Evolutionary conservation across 108 stramenopile species (phyloP).

Genomic region (Nannochloropsis salina): DNA sequence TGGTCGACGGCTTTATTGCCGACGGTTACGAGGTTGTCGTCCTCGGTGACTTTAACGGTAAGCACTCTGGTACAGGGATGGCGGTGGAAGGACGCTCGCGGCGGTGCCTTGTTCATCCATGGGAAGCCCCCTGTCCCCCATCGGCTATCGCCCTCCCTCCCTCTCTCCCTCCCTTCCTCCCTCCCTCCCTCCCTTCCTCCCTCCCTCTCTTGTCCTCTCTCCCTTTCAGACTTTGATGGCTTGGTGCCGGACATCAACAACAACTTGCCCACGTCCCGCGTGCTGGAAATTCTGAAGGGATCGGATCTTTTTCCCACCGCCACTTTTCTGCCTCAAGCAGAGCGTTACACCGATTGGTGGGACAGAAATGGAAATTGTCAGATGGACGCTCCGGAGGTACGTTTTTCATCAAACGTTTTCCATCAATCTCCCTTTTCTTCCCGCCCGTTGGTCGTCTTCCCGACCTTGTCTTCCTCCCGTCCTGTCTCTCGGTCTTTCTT

Average conservation of each 20-base stretch:
- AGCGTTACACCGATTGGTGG: background rate
- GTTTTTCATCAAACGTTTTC: background rate
- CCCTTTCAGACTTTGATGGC: background rate
- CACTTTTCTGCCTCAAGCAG: background rate
- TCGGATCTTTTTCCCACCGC: background rate
- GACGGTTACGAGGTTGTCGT: conserved; percentile 9
- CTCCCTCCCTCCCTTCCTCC: background rate
- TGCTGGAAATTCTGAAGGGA: background rate
- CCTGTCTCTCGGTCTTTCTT: background rate
- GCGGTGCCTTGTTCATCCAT: background rate
- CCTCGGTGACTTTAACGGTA: conserved; percentile 23
- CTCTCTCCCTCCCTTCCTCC: background rate
- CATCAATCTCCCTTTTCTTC: background rate
- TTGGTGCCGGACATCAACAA: background rate
- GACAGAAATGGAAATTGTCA: background rate
- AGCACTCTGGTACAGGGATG: no score
- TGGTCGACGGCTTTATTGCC: background rate
- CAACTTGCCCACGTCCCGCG: conserved; percentile 18
- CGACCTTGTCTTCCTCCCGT: background rate
- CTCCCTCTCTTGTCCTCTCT: background rate
- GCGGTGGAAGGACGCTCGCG: background rate
- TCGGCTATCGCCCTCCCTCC: background rate
- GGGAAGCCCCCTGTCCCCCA: background rate
- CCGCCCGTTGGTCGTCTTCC: background rate
- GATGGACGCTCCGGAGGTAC: background rate